Base-by-base conservation (phyloP, 352 stramenopile genomes). In the Globisporangium ultimum region DNA sequence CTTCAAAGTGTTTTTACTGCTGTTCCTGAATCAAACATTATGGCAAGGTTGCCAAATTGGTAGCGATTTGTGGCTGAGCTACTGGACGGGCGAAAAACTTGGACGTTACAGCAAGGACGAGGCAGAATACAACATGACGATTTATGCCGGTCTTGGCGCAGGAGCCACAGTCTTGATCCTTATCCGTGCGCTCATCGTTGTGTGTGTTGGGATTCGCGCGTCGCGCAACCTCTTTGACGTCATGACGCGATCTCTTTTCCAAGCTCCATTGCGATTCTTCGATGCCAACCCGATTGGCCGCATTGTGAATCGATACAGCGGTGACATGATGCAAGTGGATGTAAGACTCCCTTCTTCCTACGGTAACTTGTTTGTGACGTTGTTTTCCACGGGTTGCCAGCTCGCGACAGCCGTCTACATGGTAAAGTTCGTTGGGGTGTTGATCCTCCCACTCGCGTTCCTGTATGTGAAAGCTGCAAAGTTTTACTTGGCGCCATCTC, bases 301-400 rank as follows among this genome's bases (percentile, higher is more conserved):
- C 55, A 90, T 97, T 49, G 51, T 97, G 13, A 95, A 95, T 55
- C 74, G 91, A 9, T 98, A 93, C 70, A 70, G 74, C 21, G 80
- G 82, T 2, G 88, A 96, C 66, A 92, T 95, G 68, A 75, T 92
- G 53, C 83, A 81, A 40, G 64, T 96, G n/a, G 88, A 97, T 72
- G 64, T 94, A 5, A 70, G 87, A 34, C 42, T 79, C 15, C 45
- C 65, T 7, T 61, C 61, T n/a, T 28, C 47, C 6, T 59, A 43
- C 17, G 55, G 51, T 9, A 14, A n/a, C 8, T 79, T 74, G 40
- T 51, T 90, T 12, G 72, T 70, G 24, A 70, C 84, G 20, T 71
- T 75, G 18, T 71, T 83, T 24, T 68, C 65, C 20, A 91, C 78
- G 4, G 57, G 88, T 3, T 87, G 81, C 51, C 80, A 72, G 48